These are phyloP conservation scores for Globisporangium apiculatum DNA, from an alignment of 352 stramenopile genomes.

Conservation along the genomic window DNA sequence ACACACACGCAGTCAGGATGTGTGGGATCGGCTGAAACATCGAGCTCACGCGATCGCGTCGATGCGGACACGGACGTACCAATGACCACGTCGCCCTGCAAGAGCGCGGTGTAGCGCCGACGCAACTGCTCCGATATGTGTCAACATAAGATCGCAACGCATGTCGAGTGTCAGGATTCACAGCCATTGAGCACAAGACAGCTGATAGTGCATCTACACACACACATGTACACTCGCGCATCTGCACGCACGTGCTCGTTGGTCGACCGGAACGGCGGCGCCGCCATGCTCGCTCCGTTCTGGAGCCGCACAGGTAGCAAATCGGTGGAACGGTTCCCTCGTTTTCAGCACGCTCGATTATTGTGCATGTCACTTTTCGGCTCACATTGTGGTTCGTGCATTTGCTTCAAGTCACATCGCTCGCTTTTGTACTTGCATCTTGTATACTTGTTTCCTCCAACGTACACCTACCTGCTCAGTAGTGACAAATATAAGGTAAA, in stretches of 20 bases:
- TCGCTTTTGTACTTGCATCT: no score
- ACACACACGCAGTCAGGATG: background rate
- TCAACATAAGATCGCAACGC: background rate
- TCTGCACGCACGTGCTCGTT: conserved; percentile 18
- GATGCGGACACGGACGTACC: conserved; percentile 15
- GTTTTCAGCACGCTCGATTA: background rate
- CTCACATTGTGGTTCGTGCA: no score
- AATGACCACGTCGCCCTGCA: conserved; percentile 34
- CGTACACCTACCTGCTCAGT: no score
- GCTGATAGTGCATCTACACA: background rate
- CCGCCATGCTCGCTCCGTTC: conserved; percentile 1
- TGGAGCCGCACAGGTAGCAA: background rate
- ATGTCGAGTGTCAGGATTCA: background rate
- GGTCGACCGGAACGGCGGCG: conserved; percentile 11
- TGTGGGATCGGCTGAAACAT: background rate
- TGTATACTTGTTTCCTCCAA: no score
- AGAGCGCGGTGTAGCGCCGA: conserved; percentile 34
- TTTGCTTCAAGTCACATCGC: background rate
- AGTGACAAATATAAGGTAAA: background rate
- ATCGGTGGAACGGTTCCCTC: background rate
- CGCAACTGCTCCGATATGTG: conserved; percentile 20
- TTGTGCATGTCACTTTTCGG: background rate
- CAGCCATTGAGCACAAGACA: background rate
- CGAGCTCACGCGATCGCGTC: no score
- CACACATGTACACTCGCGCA: background rate